Percentiles rank a stretch among this genome's conserved stretches.
These are phyloP conservation scores for Geosmithia putterillii DNA, from an alignment of 2,329 filamentous ascomycete genomes.

Conservation along the genomic window DNA sequence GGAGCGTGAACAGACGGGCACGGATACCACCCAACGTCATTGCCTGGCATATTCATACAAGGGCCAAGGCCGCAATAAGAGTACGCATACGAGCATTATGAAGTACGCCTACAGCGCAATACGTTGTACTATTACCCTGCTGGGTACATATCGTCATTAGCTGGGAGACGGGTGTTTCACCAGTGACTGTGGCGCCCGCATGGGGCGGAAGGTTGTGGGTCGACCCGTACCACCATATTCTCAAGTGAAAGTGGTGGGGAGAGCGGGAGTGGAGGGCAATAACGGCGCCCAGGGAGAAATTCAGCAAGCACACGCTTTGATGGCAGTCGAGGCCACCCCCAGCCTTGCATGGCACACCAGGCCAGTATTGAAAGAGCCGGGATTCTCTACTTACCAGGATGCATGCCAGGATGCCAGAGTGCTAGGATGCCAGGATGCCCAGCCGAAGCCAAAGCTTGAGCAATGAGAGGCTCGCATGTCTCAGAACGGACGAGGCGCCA, in stretches of 20 bases:
- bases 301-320: not conserved
- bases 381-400: not conserved
- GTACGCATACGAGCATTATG: too few relatives aligned
- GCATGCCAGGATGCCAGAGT: too few relatives aligned
- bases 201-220: conserved; percentile 4
- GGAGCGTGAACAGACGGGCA: too few relatives aligned
- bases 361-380: too few relatives aligned
- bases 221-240: not conserved
- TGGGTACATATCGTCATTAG: not conserved
- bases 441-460: too few relatives aligned
- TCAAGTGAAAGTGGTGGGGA: not conserved
- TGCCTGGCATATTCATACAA: too few relatives aligned
- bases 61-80: too few relatives aligned
- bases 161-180: conserved; percentile 32
- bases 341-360: not conserved
- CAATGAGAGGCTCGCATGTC: not conserved
- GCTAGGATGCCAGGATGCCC: too few relatives aligned
- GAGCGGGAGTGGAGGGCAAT: not conserved
- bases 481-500: not conserved
- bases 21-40: too few relatives aligned
- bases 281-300: not conserved
- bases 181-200: conserved; percentile 26
- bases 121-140: not conserved
- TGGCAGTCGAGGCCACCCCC: not conserved
- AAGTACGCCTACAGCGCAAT: too few relatives aligned